Evolutionary conservation across 768 basidiomycete genomes (phyloP).

Genomic region (Chalciporus sphaerocephalus): DNA sequence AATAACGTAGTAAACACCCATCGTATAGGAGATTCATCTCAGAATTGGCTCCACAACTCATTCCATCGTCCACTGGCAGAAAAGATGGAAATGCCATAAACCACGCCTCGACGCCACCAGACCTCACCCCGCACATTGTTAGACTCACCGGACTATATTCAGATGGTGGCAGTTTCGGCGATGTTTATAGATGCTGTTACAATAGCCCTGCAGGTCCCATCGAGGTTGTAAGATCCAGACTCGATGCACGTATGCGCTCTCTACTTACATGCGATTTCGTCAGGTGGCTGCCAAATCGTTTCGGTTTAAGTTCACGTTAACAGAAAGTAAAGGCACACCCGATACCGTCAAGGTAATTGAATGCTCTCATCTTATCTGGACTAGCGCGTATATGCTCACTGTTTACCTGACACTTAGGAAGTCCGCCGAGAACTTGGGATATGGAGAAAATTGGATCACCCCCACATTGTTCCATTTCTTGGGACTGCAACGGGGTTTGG

Average conservation of each 20-base stretch:
- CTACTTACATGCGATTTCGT: background rate
- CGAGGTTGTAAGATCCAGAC: background rate
- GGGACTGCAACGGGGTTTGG: background rate
- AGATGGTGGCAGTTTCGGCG: conserved; percentile 1
- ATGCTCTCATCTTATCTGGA: background rate
- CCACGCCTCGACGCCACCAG: background rate
- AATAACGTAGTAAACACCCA: too few species aligned
- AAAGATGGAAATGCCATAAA: background rate
- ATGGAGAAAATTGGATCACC: background rate
- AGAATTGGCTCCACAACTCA: too few species aligned
- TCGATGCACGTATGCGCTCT: background rate
- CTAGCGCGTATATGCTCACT: too few species aligned
- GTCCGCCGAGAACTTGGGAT: background rate
- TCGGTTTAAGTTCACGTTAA: background rate
- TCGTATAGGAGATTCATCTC: too few species aligned
- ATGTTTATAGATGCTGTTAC: conserved; percentile 6
- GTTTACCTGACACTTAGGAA: background rate
- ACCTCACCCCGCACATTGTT: conserved; percentile 3
- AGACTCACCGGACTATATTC: background rate
- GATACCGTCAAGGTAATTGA: too few species aligned
- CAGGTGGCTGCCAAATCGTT: background rate
- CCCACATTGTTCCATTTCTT: background rate
- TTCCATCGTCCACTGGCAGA: background rate
- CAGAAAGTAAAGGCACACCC: background rate
- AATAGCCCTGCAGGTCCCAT: background rate